Percentiles rank a stretch among this genome's conserved stretches.
Conservation (phyloP, 164 flowering plant species). For the Annona squamosa region DNA sequence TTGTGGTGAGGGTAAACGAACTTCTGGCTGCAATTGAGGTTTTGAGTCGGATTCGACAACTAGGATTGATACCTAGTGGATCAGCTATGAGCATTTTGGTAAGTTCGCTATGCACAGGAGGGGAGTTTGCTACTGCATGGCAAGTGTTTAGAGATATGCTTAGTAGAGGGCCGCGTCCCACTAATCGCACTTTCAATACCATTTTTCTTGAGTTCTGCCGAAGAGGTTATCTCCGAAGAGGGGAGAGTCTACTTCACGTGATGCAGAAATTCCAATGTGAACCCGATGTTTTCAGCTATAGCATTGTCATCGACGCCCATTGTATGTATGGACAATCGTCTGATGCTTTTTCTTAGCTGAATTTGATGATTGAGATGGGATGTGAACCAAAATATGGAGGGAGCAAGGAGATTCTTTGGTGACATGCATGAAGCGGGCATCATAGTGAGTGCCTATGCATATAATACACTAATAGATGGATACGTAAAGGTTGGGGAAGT, state of each 20-base stretch:
- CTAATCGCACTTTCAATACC: slow-evolving; percentile 35
- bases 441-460: slow-evolving; percentile 37
- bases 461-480: slow-evolving; percentile 70
- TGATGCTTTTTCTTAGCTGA: slow-evolving; percentile 40
- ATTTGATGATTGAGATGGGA: slow-evolving; percentile 50
- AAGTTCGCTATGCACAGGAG: slow-evolving; percentile 45
- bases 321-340: slow-evolving; percentile 45
- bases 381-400: slow-evolving; percentile 52
- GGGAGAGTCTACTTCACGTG: slow-evolving; percentile 53
- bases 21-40: slow-evolving; percentile 40
- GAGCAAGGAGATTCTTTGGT: slow-evolving; percentile 54
- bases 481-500: slow-evolving; percentile 75
- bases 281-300: slow-evolving; percentile 58
- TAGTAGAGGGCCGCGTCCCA: slow-evolving; percentile 56
- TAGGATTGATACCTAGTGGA: slow-evolving; percentile 39
- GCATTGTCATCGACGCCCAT: slow-evolving; percentile 63
- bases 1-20: slow-evolving; percentile 47
- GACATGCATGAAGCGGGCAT: slow-evolving; percentile 37
- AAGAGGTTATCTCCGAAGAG: slow-evolving; percentile 45
- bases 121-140: slow-evolving; percentile 69
- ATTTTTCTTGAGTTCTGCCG: slow-evolving; percentile 72
- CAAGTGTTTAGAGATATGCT: slow-evolving; percentile 68
- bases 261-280: slow-evolving; percentile 55
- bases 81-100: slow-evolving; percentile 52
- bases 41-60: slow-evolving; percentile 46